phyloP scores from a whole-genome alignment of 768 basidiomycete species.

The Boletus vinaceobasis region DNA sequence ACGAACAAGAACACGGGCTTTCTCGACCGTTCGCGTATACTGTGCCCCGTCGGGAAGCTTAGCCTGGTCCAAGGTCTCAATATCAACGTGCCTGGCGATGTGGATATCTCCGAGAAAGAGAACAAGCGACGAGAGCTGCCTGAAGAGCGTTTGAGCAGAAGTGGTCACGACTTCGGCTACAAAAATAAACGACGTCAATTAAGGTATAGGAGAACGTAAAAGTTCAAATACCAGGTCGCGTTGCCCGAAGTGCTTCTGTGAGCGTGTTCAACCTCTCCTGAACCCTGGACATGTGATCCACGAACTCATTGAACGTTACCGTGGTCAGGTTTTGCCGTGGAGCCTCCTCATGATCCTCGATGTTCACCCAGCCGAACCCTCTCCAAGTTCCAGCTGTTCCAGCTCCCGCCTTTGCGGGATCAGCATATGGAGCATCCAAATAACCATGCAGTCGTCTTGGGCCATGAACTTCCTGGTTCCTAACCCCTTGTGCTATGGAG shows the following conservation, averaged over 20 bases:
- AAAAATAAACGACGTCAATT: not conserved
- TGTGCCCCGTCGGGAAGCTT: slow-evolving; percentile 33
- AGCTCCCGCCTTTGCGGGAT: slow-evolving; percentile 43
- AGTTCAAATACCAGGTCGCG: slow-evolving; percentile 17
- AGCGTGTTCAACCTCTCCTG: slow-evolving; percentile 28
- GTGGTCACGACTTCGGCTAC: slow-evolving; percentile 22
- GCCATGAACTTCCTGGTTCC: slow-evolving; percentile 25
- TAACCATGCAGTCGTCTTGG: slow-evolving; percentile 37
- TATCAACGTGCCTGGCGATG: slow-evolving; percentile 49
- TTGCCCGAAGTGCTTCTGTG: slow-evolving; percentile 16
- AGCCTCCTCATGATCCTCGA: slow-evolving; percentile 33
- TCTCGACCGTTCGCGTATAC: slow-evolving; percentile 42
- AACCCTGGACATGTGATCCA: slow-evolving; percentile 21
- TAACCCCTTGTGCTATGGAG: slow-evolving; percentile 50
- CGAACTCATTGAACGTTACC: slow-evolving; percentile 34
- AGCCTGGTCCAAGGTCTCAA: slow-evolving; percentile 39
- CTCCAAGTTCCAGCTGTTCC: slow-evolving; percentile 52
- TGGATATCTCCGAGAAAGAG: slow-evolving; percentile 46
- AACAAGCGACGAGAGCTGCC: slow-evolving; percentile 40
- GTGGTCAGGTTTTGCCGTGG: slow-evolving; percentile 26
- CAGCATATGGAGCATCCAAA: slow-evolving; percentile 35
- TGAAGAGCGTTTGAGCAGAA: slow-evolving; percentile 34
- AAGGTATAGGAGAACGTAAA: not conserved
- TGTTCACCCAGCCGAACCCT: slow-evolving; percentile 49
- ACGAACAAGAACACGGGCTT: slow-evolving; percentile 45